Base-by-base conservation (phyloP, 352 stramenopile species). In the Phytophthora lateralis region DNA sequence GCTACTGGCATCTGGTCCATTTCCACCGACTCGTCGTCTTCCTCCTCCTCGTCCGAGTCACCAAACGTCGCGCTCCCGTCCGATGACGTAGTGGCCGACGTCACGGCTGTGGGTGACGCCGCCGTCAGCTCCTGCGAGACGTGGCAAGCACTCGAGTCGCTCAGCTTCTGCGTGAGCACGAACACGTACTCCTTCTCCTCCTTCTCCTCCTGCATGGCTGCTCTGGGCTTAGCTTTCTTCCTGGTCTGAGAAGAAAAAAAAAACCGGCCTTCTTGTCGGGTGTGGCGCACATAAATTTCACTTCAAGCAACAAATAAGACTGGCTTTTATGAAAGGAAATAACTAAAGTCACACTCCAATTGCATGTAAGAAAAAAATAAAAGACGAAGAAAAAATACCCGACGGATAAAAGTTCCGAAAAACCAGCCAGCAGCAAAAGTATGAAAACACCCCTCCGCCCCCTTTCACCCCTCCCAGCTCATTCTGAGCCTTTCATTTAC, bases 111-210 rank as follows among this genome's bases (percentile, higher is more conserved):
- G 45, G 63, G 52, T 52, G 65, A 76, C 30, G 62, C 27, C 9
- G 11, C 45, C 17, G 38, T 6, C 32, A 69, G 53, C 32, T 73
- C 56, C 37, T 79, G 60, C 20, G 69, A 69, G 20, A 69, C 53
- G 41, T 73, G 65, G 45, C 51, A 73, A 12, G 54, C 62, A 30
- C 66, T 72, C 27, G 63, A 71, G 29, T 65, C 48, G 24, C 53
- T 47, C 30, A 71, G 59, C 38, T 77, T 80, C 49, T 75, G 55
- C 15, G 61, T 71, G 60, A 82, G 49, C 55, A 91, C 75, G 55
- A 91, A 85, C 74, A 91, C 82, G 69, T 91, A 91, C 49, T 91
- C 82, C 58, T 88, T 84, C 58, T 89, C 78, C 27, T 85, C 69
- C 50, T 69, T 59, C 42, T 66, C 64, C 43, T 67, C 55, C 39